A percentile compares a stretch with the other conserved stretches of the same genome.
Evolutionary conservation across 306 rosid genomes (phyloP).

Genomic region (Mimosa pudica): DNA sequence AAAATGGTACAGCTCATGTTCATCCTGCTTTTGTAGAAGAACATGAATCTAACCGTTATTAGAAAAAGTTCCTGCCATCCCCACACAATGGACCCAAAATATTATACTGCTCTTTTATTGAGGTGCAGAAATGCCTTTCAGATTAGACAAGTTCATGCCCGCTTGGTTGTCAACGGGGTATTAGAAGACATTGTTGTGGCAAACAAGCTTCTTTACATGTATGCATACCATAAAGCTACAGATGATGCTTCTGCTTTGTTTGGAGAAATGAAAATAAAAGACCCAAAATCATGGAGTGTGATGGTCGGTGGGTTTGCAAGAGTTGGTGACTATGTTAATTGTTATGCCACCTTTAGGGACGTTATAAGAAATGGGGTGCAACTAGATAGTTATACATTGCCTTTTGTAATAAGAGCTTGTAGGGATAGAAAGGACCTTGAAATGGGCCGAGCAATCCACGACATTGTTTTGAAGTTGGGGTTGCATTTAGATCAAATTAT

Average conservation of each 20-base stretch:
- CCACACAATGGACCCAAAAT: constrained; percentile 39
- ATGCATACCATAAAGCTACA: constrained; percentile 47
- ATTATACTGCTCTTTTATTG: constrained; percentile 41
- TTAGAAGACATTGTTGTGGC: constrained; percentile 52
- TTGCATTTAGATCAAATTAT: constrained; percentile 55
- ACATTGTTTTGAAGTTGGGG: constrained; percentile 54
- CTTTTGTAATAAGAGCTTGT: constrained; percentile 62
- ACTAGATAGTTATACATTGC: constrained; percentile 67
- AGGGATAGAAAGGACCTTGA: constrained; percentile 53
- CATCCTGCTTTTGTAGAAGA: constrained; percentile 15
- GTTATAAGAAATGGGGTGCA: constrained; percentile 43
- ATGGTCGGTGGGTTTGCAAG: constrained; percentile 74
- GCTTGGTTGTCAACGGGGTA: constrained; percentile 44
- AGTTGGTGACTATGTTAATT: constrained; percentile 48
- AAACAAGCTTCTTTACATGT: constrained; percentile 69
- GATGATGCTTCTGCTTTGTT: constrained; percentile 57
- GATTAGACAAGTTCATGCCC: constrained; percentile 65
- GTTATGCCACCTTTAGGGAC: constrained; percentile 65
- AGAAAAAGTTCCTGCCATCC: not conserved
- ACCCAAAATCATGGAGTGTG: constrained; percentile 64
- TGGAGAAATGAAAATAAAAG: constrained; percentile 48
- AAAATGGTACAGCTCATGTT: not conserved
- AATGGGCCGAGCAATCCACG: constrained; percentile 62
- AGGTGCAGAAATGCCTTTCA: constrained; percentile 54
- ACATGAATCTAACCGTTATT: not conserved